These are phyloP conservation scores for Candida odintsovae DNA, from an alignment of 805 yeast genomes.

Conservation along the genomic window DNA sequence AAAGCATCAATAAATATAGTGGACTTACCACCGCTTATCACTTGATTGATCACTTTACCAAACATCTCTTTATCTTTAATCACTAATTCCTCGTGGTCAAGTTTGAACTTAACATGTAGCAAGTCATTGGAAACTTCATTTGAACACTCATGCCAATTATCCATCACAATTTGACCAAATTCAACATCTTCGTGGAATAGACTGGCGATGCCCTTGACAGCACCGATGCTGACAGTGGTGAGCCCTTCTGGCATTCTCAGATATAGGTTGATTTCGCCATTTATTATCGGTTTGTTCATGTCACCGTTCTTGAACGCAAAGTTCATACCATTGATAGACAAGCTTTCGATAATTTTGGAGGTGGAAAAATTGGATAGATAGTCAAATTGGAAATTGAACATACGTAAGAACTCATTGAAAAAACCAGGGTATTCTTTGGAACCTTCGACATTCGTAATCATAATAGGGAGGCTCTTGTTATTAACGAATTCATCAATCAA, in stretches of 20 bases:
- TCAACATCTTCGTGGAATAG: constrained; percentile 32
- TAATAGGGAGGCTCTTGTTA: constrained; percentile 15
- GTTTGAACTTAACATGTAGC: constrained; percentile 31
- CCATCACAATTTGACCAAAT: constrained; percentile 40
- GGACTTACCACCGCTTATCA: constrained; percentile 36
- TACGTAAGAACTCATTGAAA: constrained; percentile 16
- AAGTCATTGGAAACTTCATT: constrained; percentile 23
- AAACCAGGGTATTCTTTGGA: constrained; percentile 15
- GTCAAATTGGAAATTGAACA: constrained; percentile 11
- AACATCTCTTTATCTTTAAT: constrained; percentile 37
- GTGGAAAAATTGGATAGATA: constrained; percentile 12
- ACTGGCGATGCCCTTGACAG: constrained; percentile 36
- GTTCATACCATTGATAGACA: constrained; percentile 31
- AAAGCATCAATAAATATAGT: constrained; percentile 30
- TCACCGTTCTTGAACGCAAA: constrained; percentile 31
- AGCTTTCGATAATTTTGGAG: constrained; percentile 27
- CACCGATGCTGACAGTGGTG: constrained; percentile 25
- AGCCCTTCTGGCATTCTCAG: constrained; percentile 27
- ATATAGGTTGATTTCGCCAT: constrained; percentile 32
- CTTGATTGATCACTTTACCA: constrained; percentile 36
- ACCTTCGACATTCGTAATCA: constrained; percentile 17
- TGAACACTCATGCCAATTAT: constrained; percentile 40
- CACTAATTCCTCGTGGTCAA: constrained; percentile 37
- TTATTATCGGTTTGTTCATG: constrained; percentile 28
- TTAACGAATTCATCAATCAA: constrained; percentile 11